Base-by-base conservation (phyloP, 73 alveolate species). In the Paramecium pentaurelia region DNA sequence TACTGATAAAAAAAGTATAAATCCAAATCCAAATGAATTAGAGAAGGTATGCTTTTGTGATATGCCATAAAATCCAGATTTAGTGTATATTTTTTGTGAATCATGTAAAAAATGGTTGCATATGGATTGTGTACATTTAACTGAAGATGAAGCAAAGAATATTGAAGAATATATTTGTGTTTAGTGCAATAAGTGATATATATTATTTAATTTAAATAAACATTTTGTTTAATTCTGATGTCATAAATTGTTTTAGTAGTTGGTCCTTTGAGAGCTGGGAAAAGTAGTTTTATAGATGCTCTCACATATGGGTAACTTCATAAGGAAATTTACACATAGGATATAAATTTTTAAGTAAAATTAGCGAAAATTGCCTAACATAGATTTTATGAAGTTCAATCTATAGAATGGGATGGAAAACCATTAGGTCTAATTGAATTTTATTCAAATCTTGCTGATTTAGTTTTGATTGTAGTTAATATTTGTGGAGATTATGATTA, bases 151-250 rank as follows among this genome's bases (percentile, higher is more conserved):
- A 34, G 84, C 84, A 32, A 68, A 68, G 30, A 34, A 68, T 27
- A 68, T 68, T 34, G 84, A 68, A 11, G 47, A 28, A 11, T 68
- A 68, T 34, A 68, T 68, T 27, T 68, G 84, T 34, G 7, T 34
- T 32, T 11, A 68, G 28, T 68, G 84, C 25, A 11, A 68, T 28
- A 34, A 68, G 20, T 68, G 84, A 68, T 49, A 49, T 22, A 22
- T 22, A 49, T 60, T 20, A 20, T 14, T 28, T 71, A 71, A 71
- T 71, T 71, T 27, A 27, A 71, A 71, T 10, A 28, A 4, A 30
- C 6, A 12, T 71, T 70, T 70, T 70, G 86, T 70, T 70, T 22
- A 70, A 27, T 70, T 70, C 86, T 28, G 86, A 70, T 70, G 86
- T 70, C 86, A 70, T 27, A 18, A 25, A 70, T 70, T 22, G 25